Evolutionary conservation across 768 basidiomycete species (phyloP).

Genomic region (Kwoniella europaea): DNA sequence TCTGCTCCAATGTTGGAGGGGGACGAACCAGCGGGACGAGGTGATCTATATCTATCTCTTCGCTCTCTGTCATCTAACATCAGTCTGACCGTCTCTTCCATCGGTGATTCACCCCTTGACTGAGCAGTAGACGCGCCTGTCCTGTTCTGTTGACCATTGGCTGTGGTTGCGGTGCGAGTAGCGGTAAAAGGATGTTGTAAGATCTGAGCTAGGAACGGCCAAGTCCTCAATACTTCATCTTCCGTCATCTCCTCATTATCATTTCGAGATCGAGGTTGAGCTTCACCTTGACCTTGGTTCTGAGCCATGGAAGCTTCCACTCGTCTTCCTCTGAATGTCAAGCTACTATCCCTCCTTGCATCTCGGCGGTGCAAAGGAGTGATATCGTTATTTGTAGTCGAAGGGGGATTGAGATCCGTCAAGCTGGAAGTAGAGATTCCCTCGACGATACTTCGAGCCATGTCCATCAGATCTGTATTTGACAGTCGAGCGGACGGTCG

Average conservation of each 20-base stretch:
- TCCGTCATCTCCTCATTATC: not conserved
- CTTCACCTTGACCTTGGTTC: not conserved
- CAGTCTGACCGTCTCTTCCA: constrained; percentile 9
- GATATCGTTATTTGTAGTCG: not conserved
- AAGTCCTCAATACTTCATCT: constrained; percentile 6
- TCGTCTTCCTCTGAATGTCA: constrained; percentile 24
- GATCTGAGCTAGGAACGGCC: constrained; percentile 14
- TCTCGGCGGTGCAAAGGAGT: not conserved
- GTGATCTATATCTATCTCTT: not conserved
- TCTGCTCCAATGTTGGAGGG: no score
- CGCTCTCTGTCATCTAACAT: not conserved
- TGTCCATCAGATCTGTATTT: constrained; percentile 9
- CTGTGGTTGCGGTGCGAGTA: not conserved
- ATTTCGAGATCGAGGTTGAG: not conserved
- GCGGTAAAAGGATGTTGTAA: not conserved
- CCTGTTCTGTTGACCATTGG: not conserved
- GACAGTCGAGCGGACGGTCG: not conserved
- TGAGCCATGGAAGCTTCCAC: constrained; percentile 24
- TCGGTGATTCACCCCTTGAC: not conserved
- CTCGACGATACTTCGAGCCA: constrained; percentile 9
- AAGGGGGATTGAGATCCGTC: not conserved
- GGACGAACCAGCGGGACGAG: no score
- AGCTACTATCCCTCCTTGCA: constrained; percentile 10
- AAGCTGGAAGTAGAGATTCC: not conserved
- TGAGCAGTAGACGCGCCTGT: not conserved